A percentile compares a stretch with the other conserved stretches of the same genome.
These are phyloP conservation scores for Rossbeevera mucosa DNA, from an alignment of 768 basidiomycete species.

Conservation along the genomic window DNA sequence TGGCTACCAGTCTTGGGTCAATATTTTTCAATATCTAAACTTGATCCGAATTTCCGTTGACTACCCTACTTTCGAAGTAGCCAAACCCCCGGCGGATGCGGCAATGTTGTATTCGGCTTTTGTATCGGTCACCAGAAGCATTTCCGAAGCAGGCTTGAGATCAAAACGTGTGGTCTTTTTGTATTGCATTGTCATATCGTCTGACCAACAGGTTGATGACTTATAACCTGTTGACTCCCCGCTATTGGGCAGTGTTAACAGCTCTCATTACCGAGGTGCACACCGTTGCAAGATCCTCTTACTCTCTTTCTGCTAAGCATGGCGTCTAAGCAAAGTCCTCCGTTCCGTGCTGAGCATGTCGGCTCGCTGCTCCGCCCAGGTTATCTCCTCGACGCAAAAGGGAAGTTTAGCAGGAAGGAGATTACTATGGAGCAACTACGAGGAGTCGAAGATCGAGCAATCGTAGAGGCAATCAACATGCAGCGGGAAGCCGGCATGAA, in stretches of 20 bases:
- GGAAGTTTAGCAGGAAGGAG: conserved; percentile 32
- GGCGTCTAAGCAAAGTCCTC: conserved; percentile 29
- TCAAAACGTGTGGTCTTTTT: not conserved
- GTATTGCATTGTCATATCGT: not conserved
- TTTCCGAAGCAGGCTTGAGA: too few relatives aligned
- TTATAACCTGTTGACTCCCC: not conserved
- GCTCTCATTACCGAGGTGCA: not conserved
- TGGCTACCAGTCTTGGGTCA: too few relatives aligned
- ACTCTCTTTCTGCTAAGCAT: conserved; percentile 4
- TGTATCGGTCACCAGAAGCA: too few relatives aligned
- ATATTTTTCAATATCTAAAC: too few relatives aligned
- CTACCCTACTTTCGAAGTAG: too few relatives aligned
- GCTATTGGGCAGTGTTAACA: too few relatives aligned
- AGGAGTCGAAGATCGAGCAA: conserved; percentile 37
- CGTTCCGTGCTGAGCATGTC: conserved; percentile 45
- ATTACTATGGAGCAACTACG: conserved; percentile 32
- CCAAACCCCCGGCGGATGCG: too few relatives aligned
- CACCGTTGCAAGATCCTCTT: not conserved
- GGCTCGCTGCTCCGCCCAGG: conserved; percentile 42
- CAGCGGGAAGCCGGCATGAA: conserved; percentile 41
- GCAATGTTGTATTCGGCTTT: too few relatives aligned
- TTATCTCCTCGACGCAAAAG: conserved; percentile 36
- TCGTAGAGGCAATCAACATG: conserved; percentile 33
- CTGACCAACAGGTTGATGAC: not conserved
- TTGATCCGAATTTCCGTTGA: too few relatives aligned